Base-by-base conservation (phyloP, 2,329 filamentous ascomycete species). In the Arthrobotrys megalospora region DNA sequence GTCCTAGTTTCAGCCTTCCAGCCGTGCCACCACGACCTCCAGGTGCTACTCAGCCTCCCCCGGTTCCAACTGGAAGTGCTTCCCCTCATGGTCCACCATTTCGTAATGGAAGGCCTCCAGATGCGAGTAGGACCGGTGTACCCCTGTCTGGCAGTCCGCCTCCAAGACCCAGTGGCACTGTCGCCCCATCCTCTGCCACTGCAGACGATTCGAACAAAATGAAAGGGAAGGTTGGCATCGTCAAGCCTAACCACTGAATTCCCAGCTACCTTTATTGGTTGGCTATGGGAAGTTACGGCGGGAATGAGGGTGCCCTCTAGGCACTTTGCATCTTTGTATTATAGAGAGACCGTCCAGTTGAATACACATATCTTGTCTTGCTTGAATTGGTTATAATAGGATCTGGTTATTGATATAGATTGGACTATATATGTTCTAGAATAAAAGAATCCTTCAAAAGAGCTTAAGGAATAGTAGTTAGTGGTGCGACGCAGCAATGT, bases 1-100 rank as follows among this genome's bases (percentile, higher is more conserved):
- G 72, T 0, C 58, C 64, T 28, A 58, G 53, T 62, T 69, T 76
- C 47, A 64, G 21, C 5, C 45, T 76, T 28, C 72, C 64, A 2
- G 16, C 47, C 1, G 52, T 65, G 16, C 72, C 47, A 28, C 41
- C 72, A 2, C 72, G 53, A 3, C 72, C 72, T 38, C 58, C 72
- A 34, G 55, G 24, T 4, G 64, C 55, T 5, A 76, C 64, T 14
- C 55, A 24, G 28, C 55, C 64, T 4, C 24, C 70, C 19, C 68
- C 21, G 16, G 53, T 60, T 34, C 68, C 60, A n/a, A 36, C 50
- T 28, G 36, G 48, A 21, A 3, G 50, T 38, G 2, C 52, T n/a
- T 6, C 28, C 36, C 47, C 47, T 24, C 11, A 50, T 2, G 47
- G n/a, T 50, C 47, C 58, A 8, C 36, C 1, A 64, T 28, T 48